phyloP scores from a whole-genome alignment of 192 early-diverging fungal species.

The Gaertneriomyces sp. region DNA sequence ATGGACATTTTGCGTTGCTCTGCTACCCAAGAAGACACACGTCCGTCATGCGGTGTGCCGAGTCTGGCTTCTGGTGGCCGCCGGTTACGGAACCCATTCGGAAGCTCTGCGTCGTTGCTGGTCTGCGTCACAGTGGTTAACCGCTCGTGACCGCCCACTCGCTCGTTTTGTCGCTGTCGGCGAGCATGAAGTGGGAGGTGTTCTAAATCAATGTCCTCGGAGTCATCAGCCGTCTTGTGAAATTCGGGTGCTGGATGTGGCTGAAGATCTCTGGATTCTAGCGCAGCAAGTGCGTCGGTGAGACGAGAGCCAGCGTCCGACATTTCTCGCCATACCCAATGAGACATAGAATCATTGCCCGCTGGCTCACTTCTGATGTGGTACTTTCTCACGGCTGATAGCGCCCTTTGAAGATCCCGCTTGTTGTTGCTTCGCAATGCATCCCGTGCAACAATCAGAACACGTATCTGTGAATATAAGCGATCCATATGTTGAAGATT shows the following conservation, averaged over 20 bases:
- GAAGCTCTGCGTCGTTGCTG: background rate
- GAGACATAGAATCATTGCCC: constrained; percentile 11
- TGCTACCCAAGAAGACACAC: constrained; percentile 12
- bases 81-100: background rate
- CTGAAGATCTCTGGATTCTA: background rate
- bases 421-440: constrained; percentile 23
- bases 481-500: constrained; percentile 8
- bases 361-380: constrained; percentile 9
- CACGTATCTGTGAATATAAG: constrained; percentile 20
- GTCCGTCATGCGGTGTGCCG: background rate
- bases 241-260: no score
- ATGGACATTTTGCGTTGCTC: constrained; percentile 25
- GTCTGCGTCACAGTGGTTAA: background rate
- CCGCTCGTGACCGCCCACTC: constrained; percentile 5
- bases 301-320: constrained; percentile 18
- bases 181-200: background rate
- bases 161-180: constrained; percentile 4
- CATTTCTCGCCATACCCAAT: constrained; percentile 20
- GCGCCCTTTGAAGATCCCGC: constrained; percentile 17
- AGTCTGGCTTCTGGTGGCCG: background rate
- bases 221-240: no score
- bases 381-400: constrained; percentile 16
- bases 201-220: no score
- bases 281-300: constrained; percentile 16
- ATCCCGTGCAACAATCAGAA: constrained; percentile 20